Base-by-base conservation (phyloP, 441 rosid genomes). In the Eutrema salsugineum region DNA sequence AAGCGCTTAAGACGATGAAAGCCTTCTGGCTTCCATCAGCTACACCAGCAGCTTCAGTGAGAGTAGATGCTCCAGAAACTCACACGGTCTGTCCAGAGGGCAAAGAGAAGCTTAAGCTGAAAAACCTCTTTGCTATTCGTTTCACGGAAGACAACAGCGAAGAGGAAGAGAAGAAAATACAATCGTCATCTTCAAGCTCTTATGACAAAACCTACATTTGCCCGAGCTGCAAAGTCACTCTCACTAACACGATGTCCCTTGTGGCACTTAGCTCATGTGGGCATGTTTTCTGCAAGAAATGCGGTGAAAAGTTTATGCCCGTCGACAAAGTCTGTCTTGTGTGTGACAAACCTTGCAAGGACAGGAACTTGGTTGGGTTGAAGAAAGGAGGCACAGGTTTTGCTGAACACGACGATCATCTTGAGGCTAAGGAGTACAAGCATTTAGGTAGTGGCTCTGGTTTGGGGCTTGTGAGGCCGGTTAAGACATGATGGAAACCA, bases 1-100 rank as follows among this genome's bases (percentile, higher is more conserved):
- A 93, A 77, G 98, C 98, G 30, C 93, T 93, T 39, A 85, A 89
- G 50, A 93, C 95, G 3, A 93, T 93, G 98, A 93, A 93, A 79
- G 97, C 98, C 4, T 93, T 90, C 83, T 93, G 94, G 95, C 89
- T 93, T 60, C 97, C 97, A 10, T 93, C 98, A 12, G 98, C 98
- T 36, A 93, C 98, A 8, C 98, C 98, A 0, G 97, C 77, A 66
- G 98, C 97, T 63, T 68, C 91, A 2, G 84, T 73, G 43, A 93
- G 89, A 83, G 87, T 77, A 0, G 84, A 78, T 9, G 87, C 92
- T 36, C 97, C 98, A 1, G 79, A 92, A 36, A 71, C 70, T 9
- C 65, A 80, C 53, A 90, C 95, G 5, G 53, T 78, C 57, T 90
- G 98, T 75, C 97, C 97, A 0, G 93, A 93, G 70, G 98, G 98